Evolutionary conservation across 148 eudicot genomes (phyloP), one percentile per base, ranked within the genome.

Genomic region (Bassia scoparia): DNA sequence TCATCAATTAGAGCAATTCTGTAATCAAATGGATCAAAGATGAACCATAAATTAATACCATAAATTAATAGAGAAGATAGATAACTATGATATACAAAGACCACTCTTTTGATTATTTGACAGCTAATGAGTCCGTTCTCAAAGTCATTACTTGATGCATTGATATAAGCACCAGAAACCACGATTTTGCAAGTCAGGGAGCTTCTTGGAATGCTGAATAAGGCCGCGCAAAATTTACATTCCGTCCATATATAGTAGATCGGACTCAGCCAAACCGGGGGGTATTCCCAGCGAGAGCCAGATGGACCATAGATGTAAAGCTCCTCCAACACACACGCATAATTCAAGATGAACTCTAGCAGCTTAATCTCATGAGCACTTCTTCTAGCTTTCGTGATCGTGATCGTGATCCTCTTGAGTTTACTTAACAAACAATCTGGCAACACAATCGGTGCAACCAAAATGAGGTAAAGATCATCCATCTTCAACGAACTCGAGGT

Each of bases 151-250:
- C 35, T 38, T 1, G 53, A 55, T 23, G 50, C 33, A 37, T 5
- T 18, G 18, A 61, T 12, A 48, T 48, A 31, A 4, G 13, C 13
- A 26, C 68, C 68, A 16, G 29, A 29, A 61, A 61, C 21, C 16
- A 29, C 27, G 20, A 61, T n/a, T 21, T 72, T 17, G 20, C 68
- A 44, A 12, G 11, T 26, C 1, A 16, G 33, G 26, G 46, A 72
- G 50, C 56, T 72, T 41, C 31, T 61, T 20, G 76, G 44, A 46
- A 61, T 16, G 30, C 31, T 43, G 29, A 63, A 63, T 48, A 63
- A 23, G 24, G 44, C 27, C 44, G 21, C 15, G n/a, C 68, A 35
- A 38, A 63, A 63, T 15, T 35, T 23, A 2, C 10, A 38, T 63
- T 35, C 68, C 68, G n/a, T 33, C 44, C 46, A 38, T 44, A 61